Conservation (phyloP, 164 flowering plant species). For the Taxillus chinensis region DNA sequence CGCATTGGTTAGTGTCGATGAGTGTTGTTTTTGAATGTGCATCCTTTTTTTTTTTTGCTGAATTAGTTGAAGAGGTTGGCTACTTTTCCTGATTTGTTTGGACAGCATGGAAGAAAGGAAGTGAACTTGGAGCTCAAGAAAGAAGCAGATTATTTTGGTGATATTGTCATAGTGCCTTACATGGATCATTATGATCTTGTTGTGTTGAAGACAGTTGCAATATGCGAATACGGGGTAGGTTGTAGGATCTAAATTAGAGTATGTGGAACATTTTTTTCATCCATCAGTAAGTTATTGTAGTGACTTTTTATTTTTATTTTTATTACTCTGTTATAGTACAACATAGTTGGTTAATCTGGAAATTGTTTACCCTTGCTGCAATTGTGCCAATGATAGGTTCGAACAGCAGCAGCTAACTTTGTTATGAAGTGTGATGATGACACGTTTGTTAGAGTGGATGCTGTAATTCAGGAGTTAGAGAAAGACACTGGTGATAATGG, state of each 20-base stretch:
- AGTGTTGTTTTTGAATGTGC: background rate
- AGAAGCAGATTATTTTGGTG: constrained; percentile 70
- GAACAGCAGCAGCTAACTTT: constrained; percentile 36
- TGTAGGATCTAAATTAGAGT: background rate
- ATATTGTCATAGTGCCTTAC: constrained; percentile 66
- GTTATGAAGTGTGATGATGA: constrained; percentile 79
- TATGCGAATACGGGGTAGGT: constrained; percentile 72
- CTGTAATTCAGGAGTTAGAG: constrained; percentile 32
- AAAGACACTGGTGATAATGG: constrained; percentile 25
- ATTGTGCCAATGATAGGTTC: constrained; percentile 26
- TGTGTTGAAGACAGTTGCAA: constrained; percentile 65
- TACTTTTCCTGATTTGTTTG: background rate
- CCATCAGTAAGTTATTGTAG: background rate
- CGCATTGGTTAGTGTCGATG: constrained; percentile 36
- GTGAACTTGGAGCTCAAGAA: constrained; percentile 56
- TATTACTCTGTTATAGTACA: too few relatives aligned
- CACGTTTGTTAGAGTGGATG: constrained; percentile 61
- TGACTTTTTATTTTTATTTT: background rate
- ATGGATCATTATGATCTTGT: constrained; percentile 74
- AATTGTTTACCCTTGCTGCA: background rate
- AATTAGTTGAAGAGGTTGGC: background rate
- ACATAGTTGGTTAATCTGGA: background rate
- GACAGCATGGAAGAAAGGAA: constrained; percentile 54
- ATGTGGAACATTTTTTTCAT: background rate
- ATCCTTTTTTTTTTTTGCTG: background rate